Evolutionary conservation across 2,329 filamentous ascomycete genomes (phyloP).

Genomic region (Colletotrichum theobromicola): DNA sequence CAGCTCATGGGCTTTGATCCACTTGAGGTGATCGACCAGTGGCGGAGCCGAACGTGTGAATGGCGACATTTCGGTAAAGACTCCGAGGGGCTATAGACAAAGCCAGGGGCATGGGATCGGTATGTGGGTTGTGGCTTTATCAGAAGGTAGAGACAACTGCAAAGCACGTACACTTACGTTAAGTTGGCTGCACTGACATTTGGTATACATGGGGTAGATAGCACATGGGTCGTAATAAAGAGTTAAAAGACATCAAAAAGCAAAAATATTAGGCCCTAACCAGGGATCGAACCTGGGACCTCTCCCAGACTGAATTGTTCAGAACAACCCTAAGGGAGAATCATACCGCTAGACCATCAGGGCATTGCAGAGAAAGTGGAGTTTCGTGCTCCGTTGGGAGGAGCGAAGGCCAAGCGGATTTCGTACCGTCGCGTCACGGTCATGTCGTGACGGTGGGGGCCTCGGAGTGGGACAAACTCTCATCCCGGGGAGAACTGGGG

Average conservation of each 20-base stretch:
- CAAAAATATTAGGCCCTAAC: not conserved
- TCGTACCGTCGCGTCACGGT: not conserved
- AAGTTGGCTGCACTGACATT: too few relatives aligned
- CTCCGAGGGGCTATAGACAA: not conserved
- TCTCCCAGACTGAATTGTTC: not conserved
- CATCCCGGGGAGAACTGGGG: not conserved
- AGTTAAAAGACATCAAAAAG: not conserved
- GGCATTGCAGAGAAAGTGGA: not conserved
- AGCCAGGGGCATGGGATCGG: not conserved
- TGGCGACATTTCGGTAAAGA: not conserved
- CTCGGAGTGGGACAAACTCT: not conserved
- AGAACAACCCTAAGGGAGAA: slow-evolving; percentile 9
- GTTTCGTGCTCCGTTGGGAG: not conserved
- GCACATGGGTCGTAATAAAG: too few relatives aligned
- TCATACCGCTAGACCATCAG: slow-evolving; percentile 13
- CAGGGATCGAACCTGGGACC: slow-evolving; percentile 20
- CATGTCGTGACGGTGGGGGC: not conserved
- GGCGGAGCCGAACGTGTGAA: not conserved
- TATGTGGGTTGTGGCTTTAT: not conserved
- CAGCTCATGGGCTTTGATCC: not conserved
- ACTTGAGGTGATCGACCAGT: not conserved
- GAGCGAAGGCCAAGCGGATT: not conserved
- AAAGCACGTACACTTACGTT: too few relatives aligned
- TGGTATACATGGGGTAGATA: not conserved
- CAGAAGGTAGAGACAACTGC: not conserved